Base-by-base conservation (phyloP, 2,329 filamentous ascomycete species). In the Sporothrix humicola region DNA sequence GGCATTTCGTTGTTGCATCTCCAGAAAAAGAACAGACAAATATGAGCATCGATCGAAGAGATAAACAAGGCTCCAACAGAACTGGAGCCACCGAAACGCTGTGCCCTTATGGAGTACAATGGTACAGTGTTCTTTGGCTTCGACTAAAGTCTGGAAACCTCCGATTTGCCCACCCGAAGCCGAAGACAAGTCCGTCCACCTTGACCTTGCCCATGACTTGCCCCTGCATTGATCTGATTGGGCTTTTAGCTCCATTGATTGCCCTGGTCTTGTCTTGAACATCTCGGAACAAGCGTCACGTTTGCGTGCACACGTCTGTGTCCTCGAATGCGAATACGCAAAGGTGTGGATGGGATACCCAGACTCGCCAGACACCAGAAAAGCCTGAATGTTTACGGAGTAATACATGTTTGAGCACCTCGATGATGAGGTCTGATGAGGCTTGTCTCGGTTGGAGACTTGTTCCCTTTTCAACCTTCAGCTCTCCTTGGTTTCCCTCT, bases 1-100 rank as follows among this genome's bases (percentile, higher is more conserved):
- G 31, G 58, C 58, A 61, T 61, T 61, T 37, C 58, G 8, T 42
- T n/a, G 26, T n/a, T 61, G 58, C 31, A 42, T 61, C 26, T 61
- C 8, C 12, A 42, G 31, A 5, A 6, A 37, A 37, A 5, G 31
- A 37, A 2, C 31, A 7, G 31, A 37, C 31, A 37, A 37, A 37
- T 37, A 37, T 37, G 31, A 37, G 37, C 31, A 63, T 63, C n/a
- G 37, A 65, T 65, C 59, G 42, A 65, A 65, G 42, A 23, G 20
- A n/a, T 13, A 42, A 61, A 13, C 31, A 61, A 61, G 58, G 58
- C 58, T 61, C 58, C 58, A 15, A 17, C 42, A 26, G 23, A 58
- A 61, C 58, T 37, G 58, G 58, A 61, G 31, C 26, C 13, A 42
- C 58, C 42, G 26, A 31, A 31, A 31, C 31, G 31, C 31, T 37